Percentiles rank a stretch among this genome's conserved stretches.
Evolutionary conservation across 352 stramenopile species (phyloP).

Genomic region (Phytophthora sp.): DNA sequence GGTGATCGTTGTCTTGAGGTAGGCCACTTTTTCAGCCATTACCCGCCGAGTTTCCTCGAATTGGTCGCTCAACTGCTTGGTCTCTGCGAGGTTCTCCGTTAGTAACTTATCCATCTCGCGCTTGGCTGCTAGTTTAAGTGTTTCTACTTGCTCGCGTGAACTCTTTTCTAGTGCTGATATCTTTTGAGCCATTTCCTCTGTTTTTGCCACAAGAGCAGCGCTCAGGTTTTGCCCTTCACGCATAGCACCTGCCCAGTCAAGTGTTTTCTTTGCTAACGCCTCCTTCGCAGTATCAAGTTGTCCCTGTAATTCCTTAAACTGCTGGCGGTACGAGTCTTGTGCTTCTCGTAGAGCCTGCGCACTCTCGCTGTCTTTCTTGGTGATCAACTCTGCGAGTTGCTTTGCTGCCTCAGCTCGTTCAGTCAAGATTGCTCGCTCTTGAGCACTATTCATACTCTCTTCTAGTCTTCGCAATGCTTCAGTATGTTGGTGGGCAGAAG

Average conservation of each 20-base stretch:
- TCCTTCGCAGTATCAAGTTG: constrained; percentile 29
- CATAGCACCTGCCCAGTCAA: constrained; percentile 35
- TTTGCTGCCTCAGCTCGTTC: constrained; percentile 41
- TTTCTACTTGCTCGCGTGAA: constrained; percentile 57
- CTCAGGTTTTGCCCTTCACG: constrained; percentile 38
- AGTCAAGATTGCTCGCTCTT: constrained; percentile 39
- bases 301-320: constrained; percentile 29
- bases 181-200: constrained; percentile 39
- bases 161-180: constrained; percentile 40
- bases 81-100: constrained; percentile 75
- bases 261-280: constrained; percentile 33
- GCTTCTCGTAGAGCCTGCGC: constrained; percentile 33
- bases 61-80: constrained; percentile 65
- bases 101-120: constrained; percentile 71
- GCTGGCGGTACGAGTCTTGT: constrained; percentile 28
- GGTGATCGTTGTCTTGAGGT: constrained; percentile 45
- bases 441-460: constrained; percentile 21
- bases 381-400: constrained; percentile 32
- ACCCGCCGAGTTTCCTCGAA: constrained; percentile 67
- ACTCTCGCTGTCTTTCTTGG: constrained; percentile 51
- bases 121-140: constrained; percentile 60
- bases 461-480: constrained; percentile 32
- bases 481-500: constrained; percentile 21
- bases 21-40: constrained; percentile 56
- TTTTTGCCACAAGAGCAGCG: constrained; percentile 38